phyloP scores from a whole-genome alignment of 306 rosid species.

The Senna tora region DNA sequence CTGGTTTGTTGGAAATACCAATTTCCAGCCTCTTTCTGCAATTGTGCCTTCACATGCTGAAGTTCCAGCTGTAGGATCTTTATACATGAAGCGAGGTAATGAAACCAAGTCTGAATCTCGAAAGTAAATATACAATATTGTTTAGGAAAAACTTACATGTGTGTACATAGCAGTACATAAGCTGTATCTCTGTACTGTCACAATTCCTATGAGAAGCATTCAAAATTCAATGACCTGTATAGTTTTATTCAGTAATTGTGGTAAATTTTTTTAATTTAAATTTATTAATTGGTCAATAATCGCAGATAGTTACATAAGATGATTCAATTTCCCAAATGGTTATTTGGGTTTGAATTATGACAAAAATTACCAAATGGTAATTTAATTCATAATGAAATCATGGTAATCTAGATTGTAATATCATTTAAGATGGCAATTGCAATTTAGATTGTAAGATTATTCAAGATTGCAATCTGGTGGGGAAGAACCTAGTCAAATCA shows the following conservation, averaged over 20 bases:
- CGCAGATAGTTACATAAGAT: too few species aligned
- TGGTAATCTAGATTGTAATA: too few species aligned
- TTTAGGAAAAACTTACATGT: conserved; percentile 16
- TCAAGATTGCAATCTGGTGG: too few species aligned
- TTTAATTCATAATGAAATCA: too few species aligned
- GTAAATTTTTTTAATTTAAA: background rate
- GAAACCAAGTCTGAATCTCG: conserved; percentile 57
- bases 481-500: too few species aligned
- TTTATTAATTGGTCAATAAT: too few species aligned
- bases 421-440: too few species aligned
- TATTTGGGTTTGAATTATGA: too few species aligned
- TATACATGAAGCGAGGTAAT: conserved; percentile 53
- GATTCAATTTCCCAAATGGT: too few species aligned
- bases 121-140: conserved; percentile 38
- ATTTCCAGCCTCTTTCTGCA: conserved; percentile 86
- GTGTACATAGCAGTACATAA: conserved; percentile 42
- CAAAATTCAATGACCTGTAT: background rate
- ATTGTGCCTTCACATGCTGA: conserved; percentile 68
- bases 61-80: conserved; percentile 64
- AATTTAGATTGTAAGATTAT: too few species aligned
- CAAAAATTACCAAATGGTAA: too few species aligned
- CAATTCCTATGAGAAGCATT: conserved; percentile 12
- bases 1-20: conserved; percentile 96
- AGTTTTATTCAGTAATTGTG: background rate
- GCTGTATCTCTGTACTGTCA: background rate